These are phyloP conservation scores for Syncephalastrum monosporum DNA, from an alignment of 371 early-diverging fungal species.

Conservation along the genomic window DNA sequence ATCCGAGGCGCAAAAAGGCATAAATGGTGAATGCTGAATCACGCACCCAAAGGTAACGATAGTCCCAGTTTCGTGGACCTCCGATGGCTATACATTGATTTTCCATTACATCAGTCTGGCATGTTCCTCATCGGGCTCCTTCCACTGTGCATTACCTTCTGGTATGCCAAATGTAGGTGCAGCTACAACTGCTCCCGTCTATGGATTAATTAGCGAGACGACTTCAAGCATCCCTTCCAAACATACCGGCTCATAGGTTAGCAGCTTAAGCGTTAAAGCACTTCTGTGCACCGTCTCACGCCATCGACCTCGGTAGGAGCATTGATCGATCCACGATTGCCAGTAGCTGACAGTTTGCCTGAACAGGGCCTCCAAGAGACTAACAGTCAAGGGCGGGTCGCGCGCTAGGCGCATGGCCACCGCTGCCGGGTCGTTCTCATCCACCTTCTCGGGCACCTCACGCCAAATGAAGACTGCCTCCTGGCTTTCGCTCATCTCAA, in stretches of 20 bases:
- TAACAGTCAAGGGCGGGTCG: slow-evolving; percentile 61
- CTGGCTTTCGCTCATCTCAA: slow-evolving; percentile 66
- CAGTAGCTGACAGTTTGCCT: slow-evolving; percentile 70
- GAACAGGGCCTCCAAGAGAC: slow-evolving; percentile 53
- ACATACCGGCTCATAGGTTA: slow-evolving; percentile 75
- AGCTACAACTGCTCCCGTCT: slow-evolving; percentile 82
- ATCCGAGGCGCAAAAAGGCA: slow-evolving; percentile 77
- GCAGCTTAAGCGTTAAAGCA: slow-evolving; percentile 73
- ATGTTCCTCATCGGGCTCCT: too few species aligned
- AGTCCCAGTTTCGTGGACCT: slow-evolving; percentile 82
- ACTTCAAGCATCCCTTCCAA: not conserved
- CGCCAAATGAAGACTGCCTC: slow-evolving; percentile 65
- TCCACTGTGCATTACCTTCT: slow-evolving; percentile 44
- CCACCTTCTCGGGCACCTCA: slow-evolving; percentile 38
- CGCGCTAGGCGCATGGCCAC: slow-evolving; percentile 16
- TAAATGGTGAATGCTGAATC: slow-evolving; percentile 84
- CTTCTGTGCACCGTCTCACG: slow-evolving; percentile 72
- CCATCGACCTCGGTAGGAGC: slow-evolving; percentile 72
- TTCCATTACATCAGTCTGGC: too few species aligned
- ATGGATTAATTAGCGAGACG: not conserved
- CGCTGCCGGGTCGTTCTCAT: slow-evolving; percentile 9
- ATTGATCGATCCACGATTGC: slow-evolving; percentile 67
- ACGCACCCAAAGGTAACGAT: slow-evolving; percentile 80
- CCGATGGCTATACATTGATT: slow-evolving; percentile 55
- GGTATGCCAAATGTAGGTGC: slow-evolving; percentile 83